Evolutionary conservation across 495 filamentous ascomycete species (phyloP).

Genomic region (Aspergillus sparsus): DNA sequence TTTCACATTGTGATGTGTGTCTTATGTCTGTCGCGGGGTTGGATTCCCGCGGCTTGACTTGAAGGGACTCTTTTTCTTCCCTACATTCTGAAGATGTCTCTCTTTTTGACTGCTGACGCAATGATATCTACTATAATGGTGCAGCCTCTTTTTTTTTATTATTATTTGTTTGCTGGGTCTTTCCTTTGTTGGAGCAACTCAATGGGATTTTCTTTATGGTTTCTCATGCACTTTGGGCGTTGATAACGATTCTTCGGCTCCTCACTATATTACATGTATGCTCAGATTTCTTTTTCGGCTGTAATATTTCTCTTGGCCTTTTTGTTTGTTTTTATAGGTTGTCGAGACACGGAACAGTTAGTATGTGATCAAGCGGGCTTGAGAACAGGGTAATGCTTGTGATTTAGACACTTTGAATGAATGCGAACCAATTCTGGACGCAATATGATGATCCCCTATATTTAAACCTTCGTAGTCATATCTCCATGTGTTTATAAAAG

Average conservation of each 20-base stretch:
- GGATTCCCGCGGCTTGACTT: constrained; percentile 20
- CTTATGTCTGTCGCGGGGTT: constrained; percentile 23
- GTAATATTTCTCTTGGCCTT: constrained; percentile 23
- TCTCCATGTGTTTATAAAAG: neutral
- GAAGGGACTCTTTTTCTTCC: constrained; percentile 17
- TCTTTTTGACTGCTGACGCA: constrained; percentile 24
- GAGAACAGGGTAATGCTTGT: constrained; percentile 30
- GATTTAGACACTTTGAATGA: constrained; percentile 26
- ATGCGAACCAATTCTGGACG: constrained; percentile 22
- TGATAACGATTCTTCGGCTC: constrained; percentile 19
- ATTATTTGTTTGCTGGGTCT: constrained; percentile 21
- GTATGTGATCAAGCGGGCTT: constrained; percentile 34
- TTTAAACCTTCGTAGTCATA: neutral
- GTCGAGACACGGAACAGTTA: constrained; percentile 20
- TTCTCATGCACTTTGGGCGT: constrained; percentile 24
- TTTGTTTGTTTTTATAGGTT: constrained; percentile 19
- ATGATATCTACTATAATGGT: constrained; percentile 28
- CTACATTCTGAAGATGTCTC: constrained; percentile 20
- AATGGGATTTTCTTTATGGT: constrained; percentile 20
- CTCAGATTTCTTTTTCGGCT: constrained; percentile 21
- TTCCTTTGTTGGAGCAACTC: constrained; percentile 31
- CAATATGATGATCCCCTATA: constrained; percentile 1
- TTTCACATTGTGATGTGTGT: constrained; percentile 18
- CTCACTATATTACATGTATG: constrained; percentile 17
- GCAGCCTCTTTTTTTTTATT: constrained; percentile 13